A percentile compares a stretch with the other conserved stretches of the same genome.
phyloP scores from a whole-genome alignment of 2,329 filamentous ascomycete species.

The Aschersonia sp. region DNA sequence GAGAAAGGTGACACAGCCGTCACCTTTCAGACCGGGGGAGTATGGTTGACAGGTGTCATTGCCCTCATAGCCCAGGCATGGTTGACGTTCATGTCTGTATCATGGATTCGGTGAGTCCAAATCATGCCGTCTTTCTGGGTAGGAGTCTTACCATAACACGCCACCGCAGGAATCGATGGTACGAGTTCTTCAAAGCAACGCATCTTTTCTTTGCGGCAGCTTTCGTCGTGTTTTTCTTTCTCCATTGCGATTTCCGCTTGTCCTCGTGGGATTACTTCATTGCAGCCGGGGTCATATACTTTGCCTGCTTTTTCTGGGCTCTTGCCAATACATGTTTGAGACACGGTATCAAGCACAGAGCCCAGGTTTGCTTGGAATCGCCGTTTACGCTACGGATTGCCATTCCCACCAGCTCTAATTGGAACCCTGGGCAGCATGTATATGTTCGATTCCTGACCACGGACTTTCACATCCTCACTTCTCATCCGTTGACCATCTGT shows the following conservation, averaged over 20 bases:
- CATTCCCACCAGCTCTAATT: constrained; percentile 27
- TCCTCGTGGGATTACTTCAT: constrained; percentile 50
- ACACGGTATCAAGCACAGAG: constrained; percentile 30
- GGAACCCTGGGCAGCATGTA: constrained; percentile 38
- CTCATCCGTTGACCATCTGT: constrained; percentile 42
- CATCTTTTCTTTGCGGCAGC: constrained; percentile 36
- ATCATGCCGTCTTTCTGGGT: background rate
- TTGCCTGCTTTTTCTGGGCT: constrained; percentile 25
- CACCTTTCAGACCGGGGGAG: constrained; percentile 26
- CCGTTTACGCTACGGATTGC: constrained; percentile 23
- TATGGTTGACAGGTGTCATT: constrained; percentile 42
- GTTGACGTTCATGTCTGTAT: constrained; percentile 38
- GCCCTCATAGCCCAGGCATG: constrained; percentile 38
- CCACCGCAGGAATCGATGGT: constrained; percentile 29
- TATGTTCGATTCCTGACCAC: constrained; percentile 36
- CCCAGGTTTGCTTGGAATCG: constrained; percentile 23
- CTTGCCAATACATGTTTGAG: constrained; percentile 32
- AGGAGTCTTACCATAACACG: background rate
- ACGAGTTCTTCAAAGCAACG: constrained; percentile 47
- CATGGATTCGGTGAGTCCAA: constrained; percentile 28
- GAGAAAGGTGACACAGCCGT: constrained; percentile 30
- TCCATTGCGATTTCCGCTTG: constrained; percentile 41
- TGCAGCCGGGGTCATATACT: constrained; percentile 26
- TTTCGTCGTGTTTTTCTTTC: constrained; percentile 45
- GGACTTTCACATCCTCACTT: constrained; percentile 26